Conservation (phyloP, 768 basidiomycete genomes). For the Ephemerocybe angulata region DNA sequence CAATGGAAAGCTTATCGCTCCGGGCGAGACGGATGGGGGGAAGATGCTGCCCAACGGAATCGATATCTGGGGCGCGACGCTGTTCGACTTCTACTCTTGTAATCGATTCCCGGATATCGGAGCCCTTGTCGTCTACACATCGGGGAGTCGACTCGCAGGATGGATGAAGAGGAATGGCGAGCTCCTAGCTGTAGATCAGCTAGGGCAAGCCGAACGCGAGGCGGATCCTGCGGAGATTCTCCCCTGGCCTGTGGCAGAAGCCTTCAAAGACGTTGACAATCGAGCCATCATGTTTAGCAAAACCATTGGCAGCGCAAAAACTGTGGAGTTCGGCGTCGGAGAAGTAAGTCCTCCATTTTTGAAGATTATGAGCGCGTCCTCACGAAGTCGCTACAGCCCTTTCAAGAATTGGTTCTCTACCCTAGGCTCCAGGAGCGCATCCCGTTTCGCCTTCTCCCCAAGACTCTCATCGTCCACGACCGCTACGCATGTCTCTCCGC, state of each 20-base stretch:
- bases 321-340: conserved; percentile 6
- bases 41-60: conserved; percentile 15
- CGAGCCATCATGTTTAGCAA: conserved; percentile 5
- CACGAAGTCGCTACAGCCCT: neutral
- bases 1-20: neutral
- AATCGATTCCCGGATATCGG: conserved; percentile 17
- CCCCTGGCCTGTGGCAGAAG: conserved; percentile 24
- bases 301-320: conserved; percentile 1
- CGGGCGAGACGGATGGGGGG: neutral
- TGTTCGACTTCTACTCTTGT: conserved; percentile 38
- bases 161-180: conserved; percentile 36
- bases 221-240: conserved; percentile 28
- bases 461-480: conserved; percentile 43
- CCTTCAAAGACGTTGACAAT: conserved; percentile 19
- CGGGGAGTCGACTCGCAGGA: conserved; percentile 33
- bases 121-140: conserved; percentile 19
- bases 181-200: conserved; percentile 27
- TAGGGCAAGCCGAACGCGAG: conserved; percentile 34
- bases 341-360: neutral
- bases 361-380: neutral
- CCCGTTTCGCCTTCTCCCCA: conserved; percentile 33
- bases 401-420: neutral
- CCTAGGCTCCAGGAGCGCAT: conserved; percentile 30
- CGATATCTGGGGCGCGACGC: conserved; percentile 39
- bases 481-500: conserved; percentile 33